Base-by-base conservation (phyloP, 805 yeast genomes). In the Metschnikowia chrysomelidarum region DNA sequence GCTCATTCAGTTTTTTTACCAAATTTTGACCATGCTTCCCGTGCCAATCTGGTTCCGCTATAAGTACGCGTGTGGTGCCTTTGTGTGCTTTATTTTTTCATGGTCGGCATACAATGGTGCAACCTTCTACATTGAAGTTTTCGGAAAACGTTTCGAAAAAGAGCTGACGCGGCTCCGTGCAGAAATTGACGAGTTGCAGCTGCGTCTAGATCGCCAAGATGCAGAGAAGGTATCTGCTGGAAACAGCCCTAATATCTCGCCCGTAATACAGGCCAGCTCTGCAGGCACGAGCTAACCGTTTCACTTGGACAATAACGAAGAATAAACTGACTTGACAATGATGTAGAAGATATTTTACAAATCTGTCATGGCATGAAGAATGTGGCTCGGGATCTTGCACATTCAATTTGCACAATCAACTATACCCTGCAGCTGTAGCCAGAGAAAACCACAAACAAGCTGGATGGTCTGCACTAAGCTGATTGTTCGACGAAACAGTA, bases 61-160 rank as follows among this genome's bases (percentile, higher is more conserved):
- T 56, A 80, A 82, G 50, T 60, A 64, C 27, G 75, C 85, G 2
- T 86, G 93, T 17, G 76, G 81, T 1, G 46, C 69, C 1, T 89
- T 88, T 53, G 71, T 91, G 44, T 60, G 76, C 2, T 69, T 74
- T 32, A 86, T 91, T n/a, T 88, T 89, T 49, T 57, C 80, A 29
- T 73, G 77, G 57, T 94, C 98, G 2, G 71, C 88, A 26, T 87
- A 82, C 57, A 89, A 93, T 47, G 98, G 98, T 19, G 98, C 98
- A 2, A 87, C 95, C 0, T 91, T 87, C 56, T 91, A 91, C 57
- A 73, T 93, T 38, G 98, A 91, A 51, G 82, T 82, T 32, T 93
- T 88, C 61, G 98, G 98, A 14, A 83, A 80, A 56, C 75, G 89
- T 46, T 80, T 88, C 53, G 95, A 88, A 53, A 86, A 82, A 51